Conservation (phyloP, 1,284 basidiomycete species). For the Pseudozyma tsukubaensis region DNA sequence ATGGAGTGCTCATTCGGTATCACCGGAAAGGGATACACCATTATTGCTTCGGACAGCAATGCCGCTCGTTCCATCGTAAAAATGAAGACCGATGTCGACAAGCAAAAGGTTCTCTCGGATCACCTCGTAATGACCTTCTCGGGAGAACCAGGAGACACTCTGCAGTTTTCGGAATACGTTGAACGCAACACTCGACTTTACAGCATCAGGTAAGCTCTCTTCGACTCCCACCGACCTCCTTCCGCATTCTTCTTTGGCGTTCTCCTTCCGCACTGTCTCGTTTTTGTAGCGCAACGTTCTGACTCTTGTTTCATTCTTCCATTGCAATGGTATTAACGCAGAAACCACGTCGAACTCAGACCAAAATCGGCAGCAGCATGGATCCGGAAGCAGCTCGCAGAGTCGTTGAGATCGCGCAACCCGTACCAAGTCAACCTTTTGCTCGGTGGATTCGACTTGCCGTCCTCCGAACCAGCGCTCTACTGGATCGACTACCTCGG, state of each 20-base stretch:
- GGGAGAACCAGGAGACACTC: slow-evolving; percentile 92
- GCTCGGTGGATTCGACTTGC: slow-evolving; percentile 88
- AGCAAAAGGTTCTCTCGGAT: slow-evolving; percentile 90
- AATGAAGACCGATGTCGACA: slow-evolving; percentile 97
- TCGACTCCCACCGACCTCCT: no score
- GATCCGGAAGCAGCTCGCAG: slow-evolving; percentile 90
- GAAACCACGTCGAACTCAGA: slow-evolving; percentile 80
- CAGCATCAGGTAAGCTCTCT: slow-evolving; percentile 81
- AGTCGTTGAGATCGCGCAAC: slow-evolving; percentile 85
- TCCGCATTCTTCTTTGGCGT: neutral
- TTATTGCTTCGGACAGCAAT: slow-evolving; percentile 84
- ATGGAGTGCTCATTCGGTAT: slow-evolving; percentile 73
- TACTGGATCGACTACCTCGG: slow-evolving; percentile 98
- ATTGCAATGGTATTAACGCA: slow-evolving; percentile 4
- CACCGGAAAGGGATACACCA: slow-evolving; percentile 67
- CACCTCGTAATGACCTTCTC: slow-evolving; percentile 95
- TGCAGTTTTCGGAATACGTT: slow-evolving; percentile 95
- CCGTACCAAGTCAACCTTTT: slow-evolving; percentile 94
- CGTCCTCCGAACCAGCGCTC: slow-evolving; percentile 75
- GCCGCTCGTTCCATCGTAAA: slow-evolving; percentile 91
- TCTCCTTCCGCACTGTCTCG: neutral
- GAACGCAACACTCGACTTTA: slow-evolving; percentile 95
- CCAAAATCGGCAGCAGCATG: slow-evolving; percentile 91
- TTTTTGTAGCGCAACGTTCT: neutral
- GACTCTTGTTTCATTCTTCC: neutral